Evolutionary conservation across 2,329 filamentous ascomycete species (phyloP).

Genomic region (Thermothelomyces thermophilus): DNA sequence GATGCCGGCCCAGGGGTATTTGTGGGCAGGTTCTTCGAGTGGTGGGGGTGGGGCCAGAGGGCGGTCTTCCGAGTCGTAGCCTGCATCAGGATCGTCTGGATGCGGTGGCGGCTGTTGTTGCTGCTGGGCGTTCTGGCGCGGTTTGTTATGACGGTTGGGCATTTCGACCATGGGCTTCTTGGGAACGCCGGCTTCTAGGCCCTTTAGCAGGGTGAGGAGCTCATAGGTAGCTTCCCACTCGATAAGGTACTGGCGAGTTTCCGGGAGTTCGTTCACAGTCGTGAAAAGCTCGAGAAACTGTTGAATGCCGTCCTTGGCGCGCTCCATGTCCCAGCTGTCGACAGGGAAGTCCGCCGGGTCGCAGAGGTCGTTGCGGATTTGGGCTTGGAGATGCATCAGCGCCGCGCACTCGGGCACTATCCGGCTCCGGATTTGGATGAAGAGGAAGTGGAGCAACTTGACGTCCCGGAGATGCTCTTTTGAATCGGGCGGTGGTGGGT

Average conservation of each 20-base stretch:
- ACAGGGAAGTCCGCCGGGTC: slow-evolving; percentile 85
- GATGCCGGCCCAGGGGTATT: slow-evolving; percentile 64
- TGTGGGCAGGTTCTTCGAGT: slow-evolving; percentile 57
- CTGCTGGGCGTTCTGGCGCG: slow-evolving; percentile 18
- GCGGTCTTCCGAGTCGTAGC: slow-evolving; percentile 32
- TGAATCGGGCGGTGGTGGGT: slow-evolving; percentile 37
- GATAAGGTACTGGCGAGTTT: slow-evolving; percentile 76
- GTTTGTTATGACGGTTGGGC: slow-evolving; percentile 32
- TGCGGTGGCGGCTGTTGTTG: not conserved
- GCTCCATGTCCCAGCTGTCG: slow-evolving; percentile 95
- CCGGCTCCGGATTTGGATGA: slow-evolving; percentile 83
- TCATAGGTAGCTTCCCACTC: slow-evolving; percentile 91
- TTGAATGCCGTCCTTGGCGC: slow-evolving; percentile 88
- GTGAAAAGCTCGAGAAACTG: slow-evolving; percentile 93
- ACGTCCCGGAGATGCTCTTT: slow-evolving; percentile 51
- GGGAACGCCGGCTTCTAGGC: slow-evolving; percentile 79
- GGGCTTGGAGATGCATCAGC: slow-evolving; percentile 87
- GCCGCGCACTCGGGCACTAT: slow-evolving; percentile 92
- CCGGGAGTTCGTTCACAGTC: slow-evolving; percentile 76
- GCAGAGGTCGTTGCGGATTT: slow-evolving; percentile 70
- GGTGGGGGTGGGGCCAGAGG: slow-evolving; percentile 40
- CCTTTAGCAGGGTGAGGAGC: slow-evolving; percentile 76
- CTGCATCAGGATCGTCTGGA: slow-evolving; percentile 22
- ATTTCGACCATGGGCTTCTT: slow-evolving; percentile 63
- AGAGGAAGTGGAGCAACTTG: slow-evolving; percentile 77